Percentiles rank a stretch among this genome's conserved stretches.
Evolutionary conservation across 2,329 filamentous ascomycete genomes (phyloP).

Genomic region (Phyllosticta paracitricarpa): DNA sequence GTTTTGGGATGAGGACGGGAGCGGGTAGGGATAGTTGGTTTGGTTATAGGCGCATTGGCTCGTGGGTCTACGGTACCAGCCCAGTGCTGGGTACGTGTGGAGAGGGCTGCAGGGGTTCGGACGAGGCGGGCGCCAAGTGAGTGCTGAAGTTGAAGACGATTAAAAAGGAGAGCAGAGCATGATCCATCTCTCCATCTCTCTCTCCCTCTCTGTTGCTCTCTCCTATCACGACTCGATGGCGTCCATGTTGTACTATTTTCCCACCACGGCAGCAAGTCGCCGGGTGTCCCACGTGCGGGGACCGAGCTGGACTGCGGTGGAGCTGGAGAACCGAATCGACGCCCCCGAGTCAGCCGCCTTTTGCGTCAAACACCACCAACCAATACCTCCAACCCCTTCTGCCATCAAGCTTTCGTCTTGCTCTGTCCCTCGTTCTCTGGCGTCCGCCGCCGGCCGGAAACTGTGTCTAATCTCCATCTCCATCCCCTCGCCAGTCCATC

Average conservation of each 20-base stretch:
- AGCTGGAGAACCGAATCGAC: not conserved
- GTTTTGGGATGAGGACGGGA: not conserved
- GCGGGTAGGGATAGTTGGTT: not conserved
- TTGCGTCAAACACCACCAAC: not conserved
- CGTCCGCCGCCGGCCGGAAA: not conserved
- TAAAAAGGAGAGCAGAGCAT: too few species aligned
- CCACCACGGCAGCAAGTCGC: not conserved
- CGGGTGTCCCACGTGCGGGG: not conserved
- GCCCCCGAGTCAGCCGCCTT: not conserved
- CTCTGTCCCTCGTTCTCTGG: not conserved
- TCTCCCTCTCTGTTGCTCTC: too few species aligned
- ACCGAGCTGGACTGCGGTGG: not conserved
- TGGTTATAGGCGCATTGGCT: not conserved
- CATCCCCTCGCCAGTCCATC: not conserved
- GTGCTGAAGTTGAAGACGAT: too few species aligned
- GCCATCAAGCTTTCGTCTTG: not conserved
- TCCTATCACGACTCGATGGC: too few species aligned
- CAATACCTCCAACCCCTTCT: not conserved
- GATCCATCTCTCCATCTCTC: too few species aligned
- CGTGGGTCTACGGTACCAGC: not conserved
- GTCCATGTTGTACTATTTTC: not conserved
- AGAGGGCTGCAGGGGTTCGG: not conserved
- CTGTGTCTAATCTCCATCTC: not conserved
- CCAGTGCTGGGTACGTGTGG: not conserved
- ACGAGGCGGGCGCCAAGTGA: not conserved